phyloP scores from a whole-genome alignment of 768 basidiomycete genomes.

The Mycena galopus region DNA sequence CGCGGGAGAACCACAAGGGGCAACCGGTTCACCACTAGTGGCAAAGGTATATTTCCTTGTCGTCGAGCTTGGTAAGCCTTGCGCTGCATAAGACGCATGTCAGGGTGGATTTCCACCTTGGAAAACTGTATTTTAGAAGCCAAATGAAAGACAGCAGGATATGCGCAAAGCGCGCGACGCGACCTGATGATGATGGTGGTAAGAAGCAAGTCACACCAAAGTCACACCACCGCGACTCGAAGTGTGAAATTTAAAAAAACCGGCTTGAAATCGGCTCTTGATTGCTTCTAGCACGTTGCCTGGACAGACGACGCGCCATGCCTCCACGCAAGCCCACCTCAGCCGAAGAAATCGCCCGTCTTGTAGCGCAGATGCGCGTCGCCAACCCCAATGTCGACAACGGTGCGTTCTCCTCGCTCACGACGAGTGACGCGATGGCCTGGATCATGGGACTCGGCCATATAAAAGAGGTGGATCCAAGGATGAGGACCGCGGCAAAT shows the following conservation, averaged over 20 bases:
- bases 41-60: too few species aligned
- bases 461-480: constrained; percentile 20
- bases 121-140: too few species aligned
- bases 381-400: constrained; percentile 34
- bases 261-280: background rate
- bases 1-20: too few species aligned
- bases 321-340: constrained; percentile 24
- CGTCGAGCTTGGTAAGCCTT: too few species aligned
- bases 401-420: constrained; percentile 38
- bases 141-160: too few species aligned
- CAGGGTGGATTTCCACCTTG: too few species aligned
- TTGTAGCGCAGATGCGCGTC: constrained; percentile 29
- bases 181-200: too few species aligned
- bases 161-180: too few species aligned
- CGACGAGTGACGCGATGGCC: constrained; percentile 25
- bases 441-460: constrained; percentile 32
- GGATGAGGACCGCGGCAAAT: constrained; percentile 8
- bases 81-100: too few species aligned
- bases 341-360: constrained; percentile 25
- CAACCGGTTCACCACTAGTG: too few species aligned
- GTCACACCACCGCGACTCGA: background rate
- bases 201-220: too few species aligned
- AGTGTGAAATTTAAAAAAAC: background rate
- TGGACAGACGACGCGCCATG: background rate
- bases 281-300: background rate